These are phyloP conservation scores for Gymnopilus dilepis DNA, from an alignment of 768 basidiomycete species.

Conservation along the genomic window DNA sequence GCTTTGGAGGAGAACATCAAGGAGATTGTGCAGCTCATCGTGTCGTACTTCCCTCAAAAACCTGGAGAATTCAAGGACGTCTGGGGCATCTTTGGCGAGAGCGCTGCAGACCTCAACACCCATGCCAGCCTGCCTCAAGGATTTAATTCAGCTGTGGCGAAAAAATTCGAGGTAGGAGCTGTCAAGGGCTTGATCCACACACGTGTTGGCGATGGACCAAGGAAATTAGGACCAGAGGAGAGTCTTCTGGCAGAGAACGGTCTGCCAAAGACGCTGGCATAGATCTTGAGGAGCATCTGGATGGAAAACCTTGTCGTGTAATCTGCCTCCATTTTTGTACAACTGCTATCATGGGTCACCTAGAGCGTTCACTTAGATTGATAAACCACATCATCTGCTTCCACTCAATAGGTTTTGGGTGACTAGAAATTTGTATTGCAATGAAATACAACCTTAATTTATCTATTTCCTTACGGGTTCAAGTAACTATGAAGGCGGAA, in stretches of 20 bases:
- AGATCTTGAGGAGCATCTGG: conserved; percentile 1
- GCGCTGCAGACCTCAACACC: conserved; percentile 40
- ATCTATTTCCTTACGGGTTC: neutral
- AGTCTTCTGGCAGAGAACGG: conserved; percentile 72
- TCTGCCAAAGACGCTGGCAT: conserved; percentile 62
- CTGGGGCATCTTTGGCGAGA: conserved; percentile 61
- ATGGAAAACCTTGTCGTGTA: neutral
- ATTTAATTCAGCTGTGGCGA: conserved; percentile 81
- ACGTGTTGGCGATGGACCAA: conserved; percentile 89
- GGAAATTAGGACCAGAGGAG: conserved; percentile 65
- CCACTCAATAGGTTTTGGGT: neutral
- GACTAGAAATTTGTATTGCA: neutral
- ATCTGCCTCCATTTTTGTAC: neutral
- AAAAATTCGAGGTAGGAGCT: conserved; percentile 72
- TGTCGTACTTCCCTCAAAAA: conserved; percentile 88
- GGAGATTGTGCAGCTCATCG: conserved; percentile 77
- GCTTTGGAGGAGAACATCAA: conserved; percentile 76
- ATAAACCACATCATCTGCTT: too few relatives aligned
- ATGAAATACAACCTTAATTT: neutral
- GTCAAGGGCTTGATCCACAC: conserved; percentile 94
- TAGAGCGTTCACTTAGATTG: neutral
- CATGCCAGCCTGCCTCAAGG: conserved; percentile 63
- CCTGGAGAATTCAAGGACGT: conserved; percentile 74
- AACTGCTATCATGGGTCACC: neutral
- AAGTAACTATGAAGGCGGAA: conserved; percentile 1